A percentile compares a stretch with the other conserved stretches of the same genome.
Conservation (phyloP, 768 basidiomycete genomes). For the Crepidotus variabilis region DNA sequence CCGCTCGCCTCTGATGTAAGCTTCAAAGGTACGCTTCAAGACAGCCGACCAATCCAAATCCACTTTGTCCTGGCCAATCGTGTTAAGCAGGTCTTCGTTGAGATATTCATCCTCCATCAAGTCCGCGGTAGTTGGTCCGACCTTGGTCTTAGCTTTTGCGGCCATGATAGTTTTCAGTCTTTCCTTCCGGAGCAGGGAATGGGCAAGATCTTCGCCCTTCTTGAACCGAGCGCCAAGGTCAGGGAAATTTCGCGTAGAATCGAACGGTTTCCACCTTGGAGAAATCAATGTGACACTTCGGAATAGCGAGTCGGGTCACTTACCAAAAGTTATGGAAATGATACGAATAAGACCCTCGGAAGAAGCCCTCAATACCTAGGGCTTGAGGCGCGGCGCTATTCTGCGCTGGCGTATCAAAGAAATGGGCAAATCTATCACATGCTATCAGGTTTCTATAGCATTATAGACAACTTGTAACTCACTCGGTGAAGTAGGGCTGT, state of each 20-base stretch:
- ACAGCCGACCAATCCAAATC: slow-evolving; percentile 88
- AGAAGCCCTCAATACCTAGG: slow-evolving; percentile 88
- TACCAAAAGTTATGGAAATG: slow-evolving; percentile 94
- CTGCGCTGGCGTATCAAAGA: slow-evolving; percentile 72
- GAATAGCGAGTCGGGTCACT: slow-evolving; percentile 20
- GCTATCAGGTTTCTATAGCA: neutral
- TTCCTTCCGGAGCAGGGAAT: slow-evolving; percentile 33
- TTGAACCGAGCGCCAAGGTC: slow-evolving; percentile 81
- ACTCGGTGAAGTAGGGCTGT: slow-evolving; percentile 90
- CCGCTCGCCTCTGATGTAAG: slow-evolving; percentile 78
- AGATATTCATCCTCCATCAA: slow-evolving; percentile 2
- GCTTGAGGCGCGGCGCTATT: slow-evolving; percentile 78
- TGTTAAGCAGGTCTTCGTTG: slow-evolving; percentile 24
- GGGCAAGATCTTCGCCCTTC: slow-evolving; percentile 67
- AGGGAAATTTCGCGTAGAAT: slow-evolving; percentile 83
- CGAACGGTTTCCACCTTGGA: slow-evolving; percentile 90
- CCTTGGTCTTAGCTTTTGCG: slow-evolving; percentile 12
- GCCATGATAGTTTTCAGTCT: slow-evolving; percentile 19
- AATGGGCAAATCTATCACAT: slow-evolving; percentile 65
- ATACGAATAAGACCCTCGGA: slow-evolving; percentile 89
- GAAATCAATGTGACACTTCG: neutral
- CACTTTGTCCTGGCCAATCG: slow-evolving; percentile 57
- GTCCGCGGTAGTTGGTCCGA: slow-evolving; percentile 7
- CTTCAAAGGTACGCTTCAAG: slow-evolving; percentile 92
- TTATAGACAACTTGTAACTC: slow-evolving; percentile 16